phyloP scores from a whole-genome alignment of 2,329 filamentous ascomycete genomes.

The Leptographium wingfieldii region DNA sequence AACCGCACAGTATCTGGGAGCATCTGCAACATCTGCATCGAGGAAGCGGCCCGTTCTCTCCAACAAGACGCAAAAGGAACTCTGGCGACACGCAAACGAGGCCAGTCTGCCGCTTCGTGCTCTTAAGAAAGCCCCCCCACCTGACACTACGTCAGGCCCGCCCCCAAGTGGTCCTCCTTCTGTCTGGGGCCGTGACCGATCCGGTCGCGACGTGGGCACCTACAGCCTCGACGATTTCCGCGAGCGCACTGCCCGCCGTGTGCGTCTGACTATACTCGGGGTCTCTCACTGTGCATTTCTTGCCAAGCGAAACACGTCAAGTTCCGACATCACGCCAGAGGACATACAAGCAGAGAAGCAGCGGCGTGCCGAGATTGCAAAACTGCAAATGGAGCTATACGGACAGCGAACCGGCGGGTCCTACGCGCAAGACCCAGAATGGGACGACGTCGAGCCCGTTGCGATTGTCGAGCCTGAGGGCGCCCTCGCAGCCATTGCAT shows the following conservation, averaged over 20 bases:
- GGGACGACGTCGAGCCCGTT: slow-evolving; percentile 76
- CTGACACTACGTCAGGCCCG: background rate
- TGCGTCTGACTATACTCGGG: slow-evolving; percentile 29
- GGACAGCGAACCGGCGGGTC: slow-evolving; percentile 31
- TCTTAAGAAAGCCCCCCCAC: slow-evolving; percentile 13
- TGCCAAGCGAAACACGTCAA: slow-evolving; percentile 20
- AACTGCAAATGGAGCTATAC: slow-evolving; percentile 38
- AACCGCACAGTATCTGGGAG: slow-evolving; percentile 32
- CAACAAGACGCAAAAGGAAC: slow-evolving; percentile 40
- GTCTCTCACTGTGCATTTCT: slow-evolving; percentile 33
- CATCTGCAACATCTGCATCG: slow-evolving; percentile 26
- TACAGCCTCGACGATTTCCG: slow-evolving; percentile 35
- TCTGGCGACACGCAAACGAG: slow-evolving; percentile 44
- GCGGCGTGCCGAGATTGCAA: slow-evolving; percentile 38
- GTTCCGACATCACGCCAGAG: slow-evolving; percentile 18
- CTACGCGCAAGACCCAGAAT: slow-evolving; percentile 58
- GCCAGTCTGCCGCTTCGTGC: slow-evolving; percentile 35
- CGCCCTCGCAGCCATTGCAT: slow-evolving; percentile 85
- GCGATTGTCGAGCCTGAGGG: slow-evolving; percentile 71
- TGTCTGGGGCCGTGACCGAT: slow-evolving; percentile 37
- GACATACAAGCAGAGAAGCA: slow-evolving; percentile 33
- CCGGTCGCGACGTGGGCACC: slow-evolving; percentile 34
- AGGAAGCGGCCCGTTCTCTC: slow-evolving; percentile 13
- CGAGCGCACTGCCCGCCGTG: slow-evolving; percentile 27
- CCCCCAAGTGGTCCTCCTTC: slow-evolving; percentile 12